Percentiles rank a stretch among this genome's conserved stretches.
Conservation (phyloP, 164 flowering plant genomes). For the Stephania japonica region DNA sequence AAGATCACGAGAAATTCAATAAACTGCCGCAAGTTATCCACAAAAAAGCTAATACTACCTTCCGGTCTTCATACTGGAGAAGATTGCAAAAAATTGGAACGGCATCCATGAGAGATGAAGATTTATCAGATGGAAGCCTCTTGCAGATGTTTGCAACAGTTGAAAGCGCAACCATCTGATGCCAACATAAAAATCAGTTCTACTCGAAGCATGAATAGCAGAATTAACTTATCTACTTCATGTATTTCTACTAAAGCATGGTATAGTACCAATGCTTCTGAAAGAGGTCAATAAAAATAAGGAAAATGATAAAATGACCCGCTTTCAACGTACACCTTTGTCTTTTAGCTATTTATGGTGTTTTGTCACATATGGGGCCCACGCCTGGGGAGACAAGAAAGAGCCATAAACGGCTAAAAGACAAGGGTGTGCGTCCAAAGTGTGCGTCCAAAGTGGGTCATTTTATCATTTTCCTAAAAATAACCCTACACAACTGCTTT, state of each 20-base stretch:
- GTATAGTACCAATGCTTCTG: neutral
- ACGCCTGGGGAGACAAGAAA: too few species aligned
- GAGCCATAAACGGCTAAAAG: too few species aligned
- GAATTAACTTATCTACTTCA: neutral
- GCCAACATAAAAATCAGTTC: neutral
- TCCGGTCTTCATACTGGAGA: conserved; percentile 79
- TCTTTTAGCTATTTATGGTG: too few species aligned
- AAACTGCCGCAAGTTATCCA: neutral
- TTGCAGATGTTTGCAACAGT: conserved; percentile 80
- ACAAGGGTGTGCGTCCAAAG: too few species aligned
- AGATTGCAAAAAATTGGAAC: conserved; percentile 79
- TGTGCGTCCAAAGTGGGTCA: too few species aligned
- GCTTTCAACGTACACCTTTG: too few species aligned
- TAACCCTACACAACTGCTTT: neutral
- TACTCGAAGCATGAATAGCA: neutral
- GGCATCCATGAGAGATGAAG: conserved; percentile 65
- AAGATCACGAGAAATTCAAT: too few species aligned
- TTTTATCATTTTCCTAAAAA: too few species aligned
- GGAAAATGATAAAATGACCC: too few species aligned
- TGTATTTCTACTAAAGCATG: neutral
- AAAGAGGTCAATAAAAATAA: neutral
- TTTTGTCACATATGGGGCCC: too few species aligned
- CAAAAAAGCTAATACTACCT: conserved; percentile 31
- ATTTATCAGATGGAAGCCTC: conserved; percentile 64
- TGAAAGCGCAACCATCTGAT: conserved; percentile 78